Base-by-base conservation (phyloP, 345 rosid genomes). In the Gossypium herbaceum region DNA sequence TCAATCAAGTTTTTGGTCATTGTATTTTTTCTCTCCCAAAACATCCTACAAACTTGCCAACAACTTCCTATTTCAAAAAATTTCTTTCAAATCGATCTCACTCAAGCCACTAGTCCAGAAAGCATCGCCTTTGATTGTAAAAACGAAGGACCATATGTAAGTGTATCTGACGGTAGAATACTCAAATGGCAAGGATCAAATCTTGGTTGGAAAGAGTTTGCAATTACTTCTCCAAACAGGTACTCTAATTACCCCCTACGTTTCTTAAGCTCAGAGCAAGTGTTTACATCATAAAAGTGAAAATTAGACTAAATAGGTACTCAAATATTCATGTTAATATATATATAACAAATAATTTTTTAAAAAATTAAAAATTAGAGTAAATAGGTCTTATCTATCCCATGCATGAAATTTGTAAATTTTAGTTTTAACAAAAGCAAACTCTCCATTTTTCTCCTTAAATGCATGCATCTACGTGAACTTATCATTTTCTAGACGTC, bases 141-240 rank as follows among this genome's bases (percentile, higher is more conserved):
- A 2, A 88, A 85, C 0, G 12, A 67, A 19, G 90, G 92, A 0
- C 96, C 96, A 0, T 92, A 86, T 19, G 89, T 79, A 2, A 85
- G 90, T 20, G 92, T 90, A 68, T 85, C 89, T 2, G 92, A 92
- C 25, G 97, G 96, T 9, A 80, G 96, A 58, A 78, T 88, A 72
- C 86, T 86, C 69, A 71, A 65, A 66, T 88, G 90, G 90, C 78
- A 59, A 43, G 76, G 75, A 7, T 0, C 45, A 1, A 9, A 19
- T 7, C 78, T 51, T 9, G 78, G 82, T 9, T 88, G 92, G 90
- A 44, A 17, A 0, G 85, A 88, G 52, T 86, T 86, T 67, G 81
- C 86, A 3, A 25, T 79, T 47, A 56, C 88, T 24, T 68, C 86
- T 0, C 66, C 79, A 1, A 52, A 65, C 65, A 79, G 87, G 92